Percentiles rank a stretch among this genome's conserved stretches.
Conservation (phyloP, 495 filamentous ascomycete species). For the Penicillium lividum region DNA sequence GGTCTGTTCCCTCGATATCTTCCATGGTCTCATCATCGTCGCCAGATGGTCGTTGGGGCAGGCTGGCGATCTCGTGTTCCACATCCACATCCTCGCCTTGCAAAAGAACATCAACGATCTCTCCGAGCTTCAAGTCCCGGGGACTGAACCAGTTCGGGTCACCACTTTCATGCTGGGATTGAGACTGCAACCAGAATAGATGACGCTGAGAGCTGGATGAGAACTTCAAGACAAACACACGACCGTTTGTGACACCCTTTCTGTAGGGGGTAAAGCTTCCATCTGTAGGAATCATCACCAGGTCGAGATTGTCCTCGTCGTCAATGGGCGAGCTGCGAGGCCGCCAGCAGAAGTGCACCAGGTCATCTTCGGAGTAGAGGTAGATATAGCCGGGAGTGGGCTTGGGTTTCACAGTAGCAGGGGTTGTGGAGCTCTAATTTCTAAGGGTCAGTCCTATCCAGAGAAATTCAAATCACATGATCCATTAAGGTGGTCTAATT, state of each 20-base stretch:
- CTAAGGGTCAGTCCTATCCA: slow-evolving; percentile 11
- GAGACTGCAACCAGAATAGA: slow-evolving; percentile 95
- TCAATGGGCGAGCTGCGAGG: slow-evolving; percentile 60
- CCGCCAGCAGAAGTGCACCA: slow-evolving; percentile 97
- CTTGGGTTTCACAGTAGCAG: slow-evolving; percentile 66
- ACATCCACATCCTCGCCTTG: slow-evolving; percentile 92
- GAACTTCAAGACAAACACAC: slow-evolving; percentile 94
- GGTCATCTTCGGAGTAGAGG: slow-evolving; percentile 90
- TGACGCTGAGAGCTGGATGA: slow-evolving; percentile 86
- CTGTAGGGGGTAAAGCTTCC: slow-evolving; percentile 80
- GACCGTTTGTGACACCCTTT: slow-evolving; percentile 73
- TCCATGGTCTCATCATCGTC: slow-evolving; percentile 79
- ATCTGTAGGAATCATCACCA: slow-evolving; percentile 90
- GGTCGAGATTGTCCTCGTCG: slow-evolving; percentile 73
- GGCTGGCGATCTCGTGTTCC: slow-evolving; percentile 67
- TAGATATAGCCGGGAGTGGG: slow-evolving; percentile 85
- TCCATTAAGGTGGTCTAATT: neutral
- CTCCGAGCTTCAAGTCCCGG: slow-evolving; percentile 76
- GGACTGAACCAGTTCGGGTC: slow-evolving; percentile 76
- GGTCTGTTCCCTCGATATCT: slow-evolving; percentile 67
- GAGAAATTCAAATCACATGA: neutral
- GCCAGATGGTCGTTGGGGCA: slow-evolving; percentile 51
- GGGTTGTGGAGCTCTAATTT: slow-evolving; percentile 55
- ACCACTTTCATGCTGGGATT: slow-evolving; percentile 72
- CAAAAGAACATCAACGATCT: slow-evolving; percentile 78